Base-by-base conservation (phyloP, 2,329 filamentous ascomycete species). In the Knoxdaviesia capensis region DNA sequence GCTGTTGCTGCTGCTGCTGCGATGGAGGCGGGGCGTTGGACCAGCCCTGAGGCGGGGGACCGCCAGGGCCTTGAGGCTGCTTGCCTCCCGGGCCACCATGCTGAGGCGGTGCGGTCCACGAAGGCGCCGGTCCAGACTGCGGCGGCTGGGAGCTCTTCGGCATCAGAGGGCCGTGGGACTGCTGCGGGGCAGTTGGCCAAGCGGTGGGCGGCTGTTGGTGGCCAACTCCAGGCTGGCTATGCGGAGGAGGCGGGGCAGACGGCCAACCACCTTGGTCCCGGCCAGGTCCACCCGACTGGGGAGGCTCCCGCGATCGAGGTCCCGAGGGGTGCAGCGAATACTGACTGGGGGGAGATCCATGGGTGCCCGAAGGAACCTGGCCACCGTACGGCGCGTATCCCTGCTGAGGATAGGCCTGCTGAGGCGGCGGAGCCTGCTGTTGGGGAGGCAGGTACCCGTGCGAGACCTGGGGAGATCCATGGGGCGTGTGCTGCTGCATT, bases 271-370 rank as follows among this genome's bases (percentile, higher is more conserved):
- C 20, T 20, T 20, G 20, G 20, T 20, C 20, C 20, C 20, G 20
- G 20, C 20, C 20, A 20, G 20, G 20, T 20, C 20, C 20, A 20
- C 20, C 20, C 20, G 20, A 20, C 20, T 20, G 20, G 2, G 20
- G 20, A 20, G 20, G 20, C 38, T 71, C 68, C 20, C 66, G 62
- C 7, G 59, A 55, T 31, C 64, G 59, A 8, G 64, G 51, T 1
- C 32, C 52, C 28, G 62, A 50, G n/a, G 60, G 58, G 50, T 74
- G 69, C 7, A 60, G 53, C 1, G 62, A 58, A 44, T 74, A 75
- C 48, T 73, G 71, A 20, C 66, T 62, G n/a, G 66, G 62, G n/a
- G 69, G 64, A 6, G 69, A 68, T n/a, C 62, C 61, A 28, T 60
- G 58, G 9, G 44, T 59, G 56, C 54, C 51, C 48, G 64, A 64